Conservation (phyloP, 2,329 filamentous ascomycete genomes). For the Pleurostoma richardsiae region DNA sequence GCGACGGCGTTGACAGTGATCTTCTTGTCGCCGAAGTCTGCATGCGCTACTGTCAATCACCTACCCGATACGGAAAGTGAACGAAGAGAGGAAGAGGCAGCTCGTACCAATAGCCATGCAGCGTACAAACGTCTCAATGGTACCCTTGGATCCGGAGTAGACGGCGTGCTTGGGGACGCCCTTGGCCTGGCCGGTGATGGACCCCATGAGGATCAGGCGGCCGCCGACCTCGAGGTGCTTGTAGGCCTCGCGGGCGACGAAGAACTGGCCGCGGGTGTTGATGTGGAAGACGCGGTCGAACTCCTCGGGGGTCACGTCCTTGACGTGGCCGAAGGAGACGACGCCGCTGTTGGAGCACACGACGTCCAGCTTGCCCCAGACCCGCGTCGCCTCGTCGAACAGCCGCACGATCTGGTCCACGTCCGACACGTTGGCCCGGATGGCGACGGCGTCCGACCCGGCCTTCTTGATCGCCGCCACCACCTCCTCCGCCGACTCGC, state of each 20-base stretch:
- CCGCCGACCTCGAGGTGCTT: conserved; percentile 64
- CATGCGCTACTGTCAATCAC: conserved; percentile 5
- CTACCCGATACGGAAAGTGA: neutral
- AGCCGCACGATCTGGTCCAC: conserved; percentile 57
- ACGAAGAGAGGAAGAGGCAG: neutral
- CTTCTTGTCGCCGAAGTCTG: conserved; percentile 59
- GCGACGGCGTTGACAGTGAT: conserved; percentile 62
- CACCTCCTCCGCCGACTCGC: conserved; percentile 58
- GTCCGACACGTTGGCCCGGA: conserved; percentile 65
- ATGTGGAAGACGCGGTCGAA: conserved; percentile 67
- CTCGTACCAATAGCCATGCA: conserved; percentile 60
- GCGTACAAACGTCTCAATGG: conserved; percentile 72
- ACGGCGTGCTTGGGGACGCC: conserved; percentile 67
- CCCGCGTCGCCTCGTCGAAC: conserved; percentile 56
- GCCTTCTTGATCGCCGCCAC: conserved; percentile 61
- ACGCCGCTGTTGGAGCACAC: conserved; percentile 68
- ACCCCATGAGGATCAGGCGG: conserved; percentile 68
- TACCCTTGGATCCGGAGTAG: conserved; percentile 72
- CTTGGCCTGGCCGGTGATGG: conserved; percentile 62
- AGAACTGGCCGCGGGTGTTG: conserved; percentile 67
- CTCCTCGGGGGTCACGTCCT: conserved; percentile 65
- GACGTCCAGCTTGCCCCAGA: conserved; percentile 65
- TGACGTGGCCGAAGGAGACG: conserved; percentile 62
- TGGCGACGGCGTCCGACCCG: conserved; percentile 56
- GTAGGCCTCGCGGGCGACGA: conserved; percentile 66